Base-by-base conservation (phyloP, 2,329 filamentous ascomycete species). In the Calonectria montana region DNA sequence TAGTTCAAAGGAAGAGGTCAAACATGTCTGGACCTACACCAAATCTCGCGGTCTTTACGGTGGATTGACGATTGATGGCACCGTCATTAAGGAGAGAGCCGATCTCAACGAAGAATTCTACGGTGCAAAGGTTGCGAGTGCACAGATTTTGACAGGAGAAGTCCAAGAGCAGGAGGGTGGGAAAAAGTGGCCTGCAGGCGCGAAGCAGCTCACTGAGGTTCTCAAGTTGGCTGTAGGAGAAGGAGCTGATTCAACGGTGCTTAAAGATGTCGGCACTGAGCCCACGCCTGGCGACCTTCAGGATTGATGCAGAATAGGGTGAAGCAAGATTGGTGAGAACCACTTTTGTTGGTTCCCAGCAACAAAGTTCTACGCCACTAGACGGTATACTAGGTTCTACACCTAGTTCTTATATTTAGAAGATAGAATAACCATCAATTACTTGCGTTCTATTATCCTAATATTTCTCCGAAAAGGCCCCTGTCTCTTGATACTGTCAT, bases 81-180 rank as follows among this genome's bases (percentile, higher is more conserved):
- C 93, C 0, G 87, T 94, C n/a, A 87, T 95, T 66, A 92, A 94
- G 63, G 92, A 94, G 80, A 87, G 92, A 41, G 89, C 87, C 1
- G 92, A 94, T 76, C 92, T 94, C 78, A 95, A 94, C 77, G 91
- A 92, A 77, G 87, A 89, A 15, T 94, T 94, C 78, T 95, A 94
- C 78, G 89, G 90, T 16, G 86, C 47, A 5, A 62, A 50, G 18
- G 48, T 75, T 31, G 21, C 67, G 21, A 41, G 37, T 18, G 63
- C 43, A 18, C 47, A 67, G 29, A 74, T 75, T 16, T 47, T 75
- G 45, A 48, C 48, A 48, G 71, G 71, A 21, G 35, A 48, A 27
- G 69, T 71, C 2, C 67, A 69, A 8, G 37, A 10, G 0, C 67
- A 69, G 41, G 67, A 39, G 8, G 67, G 39, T 4, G n/a, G 18